Conservation (phyloP, 164 flowering plant genomes). For the Chimonanthus salicifolius region DNA sequence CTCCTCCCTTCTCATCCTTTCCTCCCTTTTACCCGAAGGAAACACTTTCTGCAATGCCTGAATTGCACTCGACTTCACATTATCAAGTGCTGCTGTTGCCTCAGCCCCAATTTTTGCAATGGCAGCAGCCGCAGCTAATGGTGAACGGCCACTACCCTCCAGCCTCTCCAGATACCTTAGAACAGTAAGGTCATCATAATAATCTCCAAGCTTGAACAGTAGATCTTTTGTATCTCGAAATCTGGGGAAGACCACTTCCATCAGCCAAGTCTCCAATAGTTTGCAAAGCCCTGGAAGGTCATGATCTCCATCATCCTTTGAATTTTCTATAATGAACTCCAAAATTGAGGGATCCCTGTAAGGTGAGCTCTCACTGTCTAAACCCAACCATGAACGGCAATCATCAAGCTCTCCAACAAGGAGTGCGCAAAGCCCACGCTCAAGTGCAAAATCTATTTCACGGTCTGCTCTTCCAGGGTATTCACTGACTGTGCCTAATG, state of each 20-base stretch:
- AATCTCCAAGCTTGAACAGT: constrained; percentile 79
- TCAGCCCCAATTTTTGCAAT: constrained; percentile 87
- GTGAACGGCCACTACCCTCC: constrained; percentile 74
- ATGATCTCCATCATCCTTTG: constrained; percentile 60
- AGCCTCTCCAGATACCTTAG: constrained; percentile 76
- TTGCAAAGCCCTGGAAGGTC: constrained; percentile 94
- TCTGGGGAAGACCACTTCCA: constrained; percentile 84
- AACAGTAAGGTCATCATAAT: constrained; percentile 90
- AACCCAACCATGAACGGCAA: constrained; percentile 88
- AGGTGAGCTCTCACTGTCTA: constrained; percentile 65
- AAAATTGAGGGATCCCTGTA: constrained; percentile 74
- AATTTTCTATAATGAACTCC: constrained; percentile 66
- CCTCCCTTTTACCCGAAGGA: constrained; percentile 41
- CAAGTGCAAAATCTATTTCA: constrained; percentile 83
- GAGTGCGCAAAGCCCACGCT: constrained; percentile 90
- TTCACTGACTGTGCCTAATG: constrained; percentile 31
- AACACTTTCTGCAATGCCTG: constrained; percentile 84
- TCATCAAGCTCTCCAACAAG: constrained; percentile 88
- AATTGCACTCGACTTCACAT: constrained; percentile 71
- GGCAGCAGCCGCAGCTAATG: constrained; percentile 99
- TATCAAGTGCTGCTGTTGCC: constrained; percentile 84
- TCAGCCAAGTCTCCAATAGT: constrained; percentile 87
- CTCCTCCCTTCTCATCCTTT: constrained; percentile 28
- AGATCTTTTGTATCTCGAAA: constrained; percentile 76
- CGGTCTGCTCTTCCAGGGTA: constrained; percentile 37